A percentile compares a stretch with the other conserved stretches of the same genome.
phyloP scores from a whole-genome alignment of 495 filamentous ascomycete genomes.

The Neurospora sp. region DNA sequence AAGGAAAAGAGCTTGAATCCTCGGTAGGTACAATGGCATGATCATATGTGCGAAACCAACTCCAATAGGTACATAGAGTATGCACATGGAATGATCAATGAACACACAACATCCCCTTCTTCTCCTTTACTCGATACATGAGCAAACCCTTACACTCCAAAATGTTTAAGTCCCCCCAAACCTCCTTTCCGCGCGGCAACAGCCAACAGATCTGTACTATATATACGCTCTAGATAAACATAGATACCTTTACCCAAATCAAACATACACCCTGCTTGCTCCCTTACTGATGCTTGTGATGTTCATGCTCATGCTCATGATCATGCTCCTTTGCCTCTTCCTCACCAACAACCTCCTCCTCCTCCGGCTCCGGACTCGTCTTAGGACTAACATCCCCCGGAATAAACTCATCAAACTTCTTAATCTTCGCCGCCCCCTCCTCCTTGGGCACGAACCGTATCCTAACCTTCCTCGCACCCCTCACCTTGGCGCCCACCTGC shows the following conservation, averaged over 20 bases:
- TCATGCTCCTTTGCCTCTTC: constrained; percentile 34
- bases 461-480: constrained; percentile 70
- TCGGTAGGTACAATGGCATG: background rate
- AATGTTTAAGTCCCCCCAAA: background rate
- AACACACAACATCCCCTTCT: background rate
- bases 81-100: background rate
- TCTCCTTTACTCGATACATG: background rate
- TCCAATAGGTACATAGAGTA: background rate
- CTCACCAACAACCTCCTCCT: constrained; percentile 19
- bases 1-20: background rate
- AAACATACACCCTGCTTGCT: background rate
- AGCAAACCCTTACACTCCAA: background rate
- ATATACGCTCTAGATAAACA: background rate
- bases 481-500: constrained; percentile 59
- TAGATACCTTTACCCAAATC: background rate
- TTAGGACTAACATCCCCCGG: constrained; percentile 49
- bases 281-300: constrained; percentile 7
- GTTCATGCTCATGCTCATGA: constrained; percentile 15
- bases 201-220: background rate
- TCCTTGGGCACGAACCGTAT: constrained; percentile 72
- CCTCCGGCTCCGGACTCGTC: constrained; percentile 58
- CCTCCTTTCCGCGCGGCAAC: background rate
- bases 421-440: constrained; percentile 35
- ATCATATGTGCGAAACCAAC: background rate
- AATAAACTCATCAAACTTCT: constrained; percentile 74